phyloP scores from a whole-genome alignment of 148 eudicot genomes.

The Chenopodium suecicum region DNA sequence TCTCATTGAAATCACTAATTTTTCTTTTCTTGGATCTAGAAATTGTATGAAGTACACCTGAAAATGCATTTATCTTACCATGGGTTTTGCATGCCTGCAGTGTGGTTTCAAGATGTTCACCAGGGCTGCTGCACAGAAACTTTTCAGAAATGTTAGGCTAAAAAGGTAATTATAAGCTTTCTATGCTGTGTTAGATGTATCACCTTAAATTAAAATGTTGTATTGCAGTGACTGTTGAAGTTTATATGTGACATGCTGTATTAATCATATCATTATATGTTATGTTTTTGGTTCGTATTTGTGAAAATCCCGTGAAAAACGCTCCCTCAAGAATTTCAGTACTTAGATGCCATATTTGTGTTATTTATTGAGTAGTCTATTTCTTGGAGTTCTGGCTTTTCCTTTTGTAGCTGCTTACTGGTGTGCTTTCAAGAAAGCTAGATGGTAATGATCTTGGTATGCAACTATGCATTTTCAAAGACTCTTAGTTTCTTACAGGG shows the following conservation, averaged over 20 bases:
- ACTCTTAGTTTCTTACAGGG: neutral
- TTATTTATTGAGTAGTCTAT: too few species aligned
- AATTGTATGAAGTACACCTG: neutral
- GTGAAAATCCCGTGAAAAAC: too few species aligned
- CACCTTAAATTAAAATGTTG: neutral
- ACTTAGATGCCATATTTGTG: too few species aligned
- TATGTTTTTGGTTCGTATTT: neutral
- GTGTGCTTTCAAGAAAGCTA: neutral
- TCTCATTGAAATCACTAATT: neutral
- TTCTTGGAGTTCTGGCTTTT: neutral
- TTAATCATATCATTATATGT: neutral
- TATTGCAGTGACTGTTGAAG: neutral
- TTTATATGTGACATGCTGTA: neutral
- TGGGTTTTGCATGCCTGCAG: slow-evolving; percentile 44
- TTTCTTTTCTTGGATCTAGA: neutral
- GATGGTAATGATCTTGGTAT: neutral
- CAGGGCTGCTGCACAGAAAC: slow-evolving; percentile 86
- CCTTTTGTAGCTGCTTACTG: neutral
- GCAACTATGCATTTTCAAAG: neutral
- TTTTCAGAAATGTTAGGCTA: slow-evolving; percentile 79
- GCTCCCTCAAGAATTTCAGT: too few species aligned
- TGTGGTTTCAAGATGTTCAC: slow-evolving; percentile 99
- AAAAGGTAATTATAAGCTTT: slow-evolving; percentile 50
- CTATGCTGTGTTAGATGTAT: neutral
- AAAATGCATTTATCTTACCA: neutral